A percentile compares a stretch with the other conserved stretches of the same genome.
Evolutionary conservation across 164 flowering plant genomes (phyloP).

Genomic region (Chimonanthus salicifolius): DNA sequence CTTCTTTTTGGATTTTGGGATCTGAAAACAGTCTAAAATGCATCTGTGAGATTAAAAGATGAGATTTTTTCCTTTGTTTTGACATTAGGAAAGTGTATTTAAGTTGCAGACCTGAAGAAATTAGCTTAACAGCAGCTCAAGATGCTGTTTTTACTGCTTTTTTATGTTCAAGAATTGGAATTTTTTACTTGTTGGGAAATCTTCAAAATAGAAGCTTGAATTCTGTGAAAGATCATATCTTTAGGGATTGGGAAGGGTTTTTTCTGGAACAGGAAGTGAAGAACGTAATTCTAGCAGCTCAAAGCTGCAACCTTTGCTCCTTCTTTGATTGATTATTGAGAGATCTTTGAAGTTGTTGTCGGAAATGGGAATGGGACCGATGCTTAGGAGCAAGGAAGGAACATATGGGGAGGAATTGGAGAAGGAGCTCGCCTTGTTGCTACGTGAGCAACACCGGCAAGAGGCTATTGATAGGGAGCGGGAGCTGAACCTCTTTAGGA

Average conservation of each 20-base stretch:
- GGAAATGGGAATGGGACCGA: constrained; percentile 49
- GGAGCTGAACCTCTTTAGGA: constrained; percentile 53
- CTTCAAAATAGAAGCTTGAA: no score
- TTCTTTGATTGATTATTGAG: constrained; percentile 12
- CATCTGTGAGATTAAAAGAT: neutral
- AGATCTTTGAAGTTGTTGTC: constrained; percentile 37
- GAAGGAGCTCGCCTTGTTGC: constrained; percentile 35
- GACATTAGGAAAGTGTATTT: neutral
- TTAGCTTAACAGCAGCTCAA: neutral
- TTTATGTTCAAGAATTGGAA: neutral
- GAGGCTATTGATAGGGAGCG: constrained; percentile 48
- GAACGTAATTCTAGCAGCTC: neutral
- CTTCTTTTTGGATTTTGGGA: no score
- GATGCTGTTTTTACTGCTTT: neutral
- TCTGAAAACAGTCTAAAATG: no score
- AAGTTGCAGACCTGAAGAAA: neutral
- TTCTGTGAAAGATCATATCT: no score
- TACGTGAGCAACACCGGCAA: constrained; percentile 40
- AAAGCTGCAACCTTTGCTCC: neutral
- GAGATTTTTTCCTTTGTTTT: neutral
- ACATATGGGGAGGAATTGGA: constrained; percentile 43
- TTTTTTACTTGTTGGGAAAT: neutral
- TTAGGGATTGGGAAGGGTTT: no score
- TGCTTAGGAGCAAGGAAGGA: constrained; percentile 28
- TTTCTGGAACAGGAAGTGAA: no score